Percentiles rank a stretch among this genome's conserved stretches.
These are phyloP conservation scores for Colletotrichum sp. DNA, from an alignment of 2,329 filamentous ascomycete species.

Conservation along the genomic window DNA sequence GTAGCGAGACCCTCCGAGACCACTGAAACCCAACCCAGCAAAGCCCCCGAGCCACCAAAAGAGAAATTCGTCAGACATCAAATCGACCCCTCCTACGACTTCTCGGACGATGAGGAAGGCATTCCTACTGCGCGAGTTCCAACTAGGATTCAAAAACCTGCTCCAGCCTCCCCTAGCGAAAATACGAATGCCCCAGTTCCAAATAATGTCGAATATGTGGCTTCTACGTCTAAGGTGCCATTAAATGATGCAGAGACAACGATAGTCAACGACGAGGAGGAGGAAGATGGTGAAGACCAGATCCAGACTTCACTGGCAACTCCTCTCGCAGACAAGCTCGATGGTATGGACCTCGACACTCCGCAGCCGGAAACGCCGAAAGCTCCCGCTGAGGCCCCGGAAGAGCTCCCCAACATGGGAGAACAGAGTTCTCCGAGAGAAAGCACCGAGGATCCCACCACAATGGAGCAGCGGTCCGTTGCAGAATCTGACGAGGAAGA, in stretches of 20 bases:
- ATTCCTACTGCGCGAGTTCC: not conserved
- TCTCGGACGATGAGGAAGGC: constrained; percentile 27
- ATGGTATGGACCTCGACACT: not conserved
- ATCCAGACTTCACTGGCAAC: not conserved
- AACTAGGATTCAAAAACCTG: not conserved
- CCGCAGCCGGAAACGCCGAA: not conserved
- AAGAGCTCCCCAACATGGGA: not conserved
- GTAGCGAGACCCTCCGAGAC: not conserved
- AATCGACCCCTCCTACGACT: constrained; percentile 24
- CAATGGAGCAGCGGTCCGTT: not conserved
- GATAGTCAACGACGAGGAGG: not conserved
- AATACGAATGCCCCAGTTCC: not conserved
- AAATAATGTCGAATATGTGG: not conserved
- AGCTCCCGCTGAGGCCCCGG: not conserved
- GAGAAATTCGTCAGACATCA: constrained; percentile 12
- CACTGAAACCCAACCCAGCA: not conserved
- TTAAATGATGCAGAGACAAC: not conserved
- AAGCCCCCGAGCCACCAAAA: not conserved
- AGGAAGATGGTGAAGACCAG: not conserved
- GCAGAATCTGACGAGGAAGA: not conserved
- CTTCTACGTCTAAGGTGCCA: not conserved
- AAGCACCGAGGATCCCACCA: not conserved
- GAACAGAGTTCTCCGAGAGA: not conserved
- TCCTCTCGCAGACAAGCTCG: not conserved
- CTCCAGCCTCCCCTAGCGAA: not conserved